A percentile compares a stretch with the other conserved stretches of the same genome.
Evolutionary conservation across 2,329 filamentous ascomycete genomes (phyloP).

Genomic region (Colletotrichum sp.): DNA sequence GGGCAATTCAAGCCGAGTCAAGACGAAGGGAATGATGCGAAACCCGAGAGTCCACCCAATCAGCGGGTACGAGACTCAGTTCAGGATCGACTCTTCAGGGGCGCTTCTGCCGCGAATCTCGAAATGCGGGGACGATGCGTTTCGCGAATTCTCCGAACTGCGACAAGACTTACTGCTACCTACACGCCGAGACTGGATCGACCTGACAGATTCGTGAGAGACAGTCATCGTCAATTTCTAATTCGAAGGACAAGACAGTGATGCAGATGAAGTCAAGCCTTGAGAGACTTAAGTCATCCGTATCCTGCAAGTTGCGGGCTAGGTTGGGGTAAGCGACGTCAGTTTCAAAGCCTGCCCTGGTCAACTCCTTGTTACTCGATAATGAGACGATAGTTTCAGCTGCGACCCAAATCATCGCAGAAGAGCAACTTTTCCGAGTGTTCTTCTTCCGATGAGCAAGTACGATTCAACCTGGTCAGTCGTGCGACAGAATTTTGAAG

Average conservation of each 20-base stretch:
- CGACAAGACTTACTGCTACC: neutral
- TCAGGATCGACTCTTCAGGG: neutral
- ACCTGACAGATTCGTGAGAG: neutral
- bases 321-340: neutral
- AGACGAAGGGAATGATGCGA: neutral
- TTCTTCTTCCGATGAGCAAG: neutral
- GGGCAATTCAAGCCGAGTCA: neutral
- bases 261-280: neutral
- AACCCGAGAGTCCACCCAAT: neutral
- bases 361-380: neutral
- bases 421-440: neutral
- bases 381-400: neutral
- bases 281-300: neutral
- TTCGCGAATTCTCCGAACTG: neutral
- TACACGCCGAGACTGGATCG: neutral
- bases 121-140: neutral
- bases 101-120: neutral
- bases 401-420: neutral
- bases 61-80: neutral
- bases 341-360: neutral
- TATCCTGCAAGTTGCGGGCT: neutral
- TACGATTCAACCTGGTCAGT: accelerated
- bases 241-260: neutral
- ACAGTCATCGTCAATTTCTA: neutral
- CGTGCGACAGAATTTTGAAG: neutral